Conservation (phyloP, 208 protist species). For the Trypanosoma platydactyli region DNA sequence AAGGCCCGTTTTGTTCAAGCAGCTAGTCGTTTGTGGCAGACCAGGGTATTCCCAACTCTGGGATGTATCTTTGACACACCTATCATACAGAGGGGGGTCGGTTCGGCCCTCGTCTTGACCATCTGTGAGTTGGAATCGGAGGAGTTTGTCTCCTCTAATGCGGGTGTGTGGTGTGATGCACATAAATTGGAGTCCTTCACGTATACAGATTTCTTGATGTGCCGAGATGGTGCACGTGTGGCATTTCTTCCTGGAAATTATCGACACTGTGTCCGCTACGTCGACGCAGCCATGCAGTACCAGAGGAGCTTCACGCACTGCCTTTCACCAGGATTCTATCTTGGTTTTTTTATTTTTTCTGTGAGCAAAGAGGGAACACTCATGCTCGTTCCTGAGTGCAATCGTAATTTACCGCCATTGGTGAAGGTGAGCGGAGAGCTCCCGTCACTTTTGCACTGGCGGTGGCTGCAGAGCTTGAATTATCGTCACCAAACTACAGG, state of each 20-base stretch:
- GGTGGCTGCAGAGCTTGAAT: constrained; percentile 42
- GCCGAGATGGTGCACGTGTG: constrained; percentile 13
- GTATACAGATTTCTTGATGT: constrained; percentile 19
- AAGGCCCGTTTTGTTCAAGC: constrained; percentile 33
- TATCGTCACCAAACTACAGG: constrained; percentile 15
- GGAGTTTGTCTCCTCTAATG: constrained; percentile 9
- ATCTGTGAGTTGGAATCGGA: constrained; percentile 23
- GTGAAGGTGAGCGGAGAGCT: constrained; percentile 14
- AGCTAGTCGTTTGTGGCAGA: constrained; percentile 9
- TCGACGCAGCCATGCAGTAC: constrained; percentile 30
- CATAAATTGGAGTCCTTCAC: constrained; percentile 15
- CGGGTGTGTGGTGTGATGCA: constrained; percentile 26
- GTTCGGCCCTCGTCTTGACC: constrained; percentile 29
- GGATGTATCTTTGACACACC: constrained; percentile 36
- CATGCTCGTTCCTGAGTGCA: constrained; percentile 34
- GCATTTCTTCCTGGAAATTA: constrained; percentile 27
- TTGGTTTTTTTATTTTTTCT: constrained; percentile 30
- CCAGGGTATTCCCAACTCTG: constrained; percentile 14
- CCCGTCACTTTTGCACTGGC: constrained; percentile 33
- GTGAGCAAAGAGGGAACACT: constrained; percentile 16
- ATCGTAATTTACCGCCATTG: constrained; percentile 33
- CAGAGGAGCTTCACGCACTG: constrained; percentile 8
- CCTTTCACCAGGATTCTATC: constrained; percentile 30
- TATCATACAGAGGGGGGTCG: constrained; percentile 14
- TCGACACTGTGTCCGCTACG: constrained; percentile 31